Conservation (phyloP, 192 early-diverging fungal genomes). For the Coemansia brasiliensis region DNA sequence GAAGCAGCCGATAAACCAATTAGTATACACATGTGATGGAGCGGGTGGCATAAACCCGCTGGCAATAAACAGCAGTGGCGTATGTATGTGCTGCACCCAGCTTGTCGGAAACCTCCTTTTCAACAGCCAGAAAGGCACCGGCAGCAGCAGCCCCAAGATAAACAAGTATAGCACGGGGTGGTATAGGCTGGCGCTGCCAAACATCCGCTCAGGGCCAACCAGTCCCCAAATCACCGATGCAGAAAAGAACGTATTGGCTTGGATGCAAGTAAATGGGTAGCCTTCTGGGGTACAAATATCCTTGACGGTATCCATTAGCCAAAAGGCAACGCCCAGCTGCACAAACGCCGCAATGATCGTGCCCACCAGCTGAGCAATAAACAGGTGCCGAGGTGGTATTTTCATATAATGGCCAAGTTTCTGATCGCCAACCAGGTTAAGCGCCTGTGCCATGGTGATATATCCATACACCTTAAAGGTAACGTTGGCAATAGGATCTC, state of each 20-base stretch:
- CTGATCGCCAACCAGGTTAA: constrained; percentile 66
- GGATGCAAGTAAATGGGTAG: constrained; percentile 66
- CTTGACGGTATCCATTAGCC: constrained; percentile 61
- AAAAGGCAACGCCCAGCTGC: constrained; percentile 68
- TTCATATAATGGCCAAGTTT: constrained; percentile 84
- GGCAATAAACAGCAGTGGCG: constrained; percentile 67
- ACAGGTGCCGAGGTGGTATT: constrained; percentile 77
- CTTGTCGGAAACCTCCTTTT: constrained; percentile 62
- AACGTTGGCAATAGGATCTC: constrained; percentile 77
- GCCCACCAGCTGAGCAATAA: constrained; percentile 74
- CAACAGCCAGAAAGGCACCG: constrained; percentile 69
- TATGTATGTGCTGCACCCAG: constrained; percentile 65
- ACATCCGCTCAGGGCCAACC: constrained; percentile 69
- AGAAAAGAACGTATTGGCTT: constrained; percentile 64
- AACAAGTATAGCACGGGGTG: constrained; percentile 52
- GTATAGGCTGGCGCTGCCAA: constrained; percentile 62
- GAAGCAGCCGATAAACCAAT: constrained; percentile 61
- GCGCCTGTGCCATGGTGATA: constrained; percentile 72
- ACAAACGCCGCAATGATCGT: constrained; percentile 70
- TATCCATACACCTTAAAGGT: constrained; percentile 85
- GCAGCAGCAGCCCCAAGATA: constrained; percentile 66
- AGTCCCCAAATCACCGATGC: constrained; percentile 81
- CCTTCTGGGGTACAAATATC: constrained; percentile 60
- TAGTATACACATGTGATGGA: constrained; percentile 52
- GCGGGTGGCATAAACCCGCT: constrained; percentile 64